Evolutionary conservation across 2,329 filamentous ascomycete species (phyloP), one percentile per base, ranked within the genome.

Genomic region (Coniochaeta pulveracea): DNA sequence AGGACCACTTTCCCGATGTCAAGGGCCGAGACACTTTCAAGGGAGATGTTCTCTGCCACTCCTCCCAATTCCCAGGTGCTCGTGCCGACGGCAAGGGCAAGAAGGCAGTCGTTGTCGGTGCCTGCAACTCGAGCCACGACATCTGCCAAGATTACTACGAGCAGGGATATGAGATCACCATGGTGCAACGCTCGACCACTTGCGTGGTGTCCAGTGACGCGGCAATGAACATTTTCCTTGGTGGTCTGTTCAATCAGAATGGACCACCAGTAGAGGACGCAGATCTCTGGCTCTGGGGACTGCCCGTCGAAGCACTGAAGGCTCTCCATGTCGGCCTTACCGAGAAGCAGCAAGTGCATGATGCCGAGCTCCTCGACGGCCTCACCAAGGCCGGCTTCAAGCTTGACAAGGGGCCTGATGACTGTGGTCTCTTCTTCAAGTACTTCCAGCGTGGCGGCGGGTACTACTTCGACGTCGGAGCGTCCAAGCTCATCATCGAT

Each of bases 381-480:
- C 58, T 83, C 1, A 52, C 55, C 5, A 64, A 59, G 23, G 75
- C 61, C 0, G 78, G 78, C 0, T 82, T 82, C 60, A 64, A 64
- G 34, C 51, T 74, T 1, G 75, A 81, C 42, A 53, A 48, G 1
- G 76, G 76, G 0, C 66, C 71, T 0, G 64, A 76, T 34, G 65
- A 59, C 1, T 57, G 64, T 0, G 76, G 77, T 0, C 57, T 80
- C 4, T 62, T 72, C 36, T 52, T 69, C 34, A 79, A 80, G 49
- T 81, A 80, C 45, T 63, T 77, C 40, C 72, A 76, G 42, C 65
- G 72, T 3, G 76, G 76, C 2, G 78, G 79, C 1, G 77, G 78
- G 0, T 82, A 81, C 47, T 82, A 82, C 52, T 77, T 82, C 40
- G 74, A 83, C 39, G 75, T 80, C 2, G 79, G 79, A 0, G 71